These are phyloP conservation scores for Agrocybe pediades DNA, from an alignment of 768 basidiomycete species.

Conservation along the genomic window DNA sequence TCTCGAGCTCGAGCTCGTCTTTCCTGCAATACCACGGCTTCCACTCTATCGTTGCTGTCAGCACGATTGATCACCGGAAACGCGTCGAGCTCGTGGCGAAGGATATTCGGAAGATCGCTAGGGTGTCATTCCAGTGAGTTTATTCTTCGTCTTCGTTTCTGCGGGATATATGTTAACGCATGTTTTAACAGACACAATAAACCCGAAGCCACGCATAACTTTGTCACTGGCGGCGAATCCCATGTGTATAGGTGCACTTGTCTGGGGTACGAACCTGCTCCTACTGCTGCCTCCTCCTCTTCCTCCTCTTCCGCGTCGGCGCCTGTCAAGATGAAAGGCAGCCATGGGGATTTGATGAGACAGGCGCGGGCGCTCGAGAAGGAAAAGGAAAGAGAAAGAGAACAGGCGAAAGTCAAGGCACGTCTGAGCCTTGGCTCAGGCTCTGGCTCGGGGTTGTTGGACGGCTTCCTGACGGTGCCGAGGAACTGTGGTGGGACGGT, in stretches of 20 bases:
- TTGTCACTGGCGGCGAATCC: conserved; percentile 3
- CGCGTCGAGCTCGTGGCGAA: conserved; percentile 25
- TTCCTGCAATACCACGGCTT: conserved; percentile 20
- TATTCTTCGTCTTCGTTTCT: not conserved
- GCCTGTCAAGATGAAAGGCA: conserved; percentile 4
- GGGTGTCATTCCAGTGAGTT: conserved; percentile 29
- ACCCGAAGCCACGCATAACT: conserved; percentile 1
- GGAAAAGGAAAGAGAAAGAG: too few relatives aligned
- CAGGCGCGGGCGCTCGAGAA: conserved; percentile 5
- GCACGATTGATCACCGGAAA: conserved; percentile 20
- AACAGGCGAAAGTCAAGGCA: too few relatives aligned
- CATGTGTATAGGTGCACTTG: conserved; percentile 13
- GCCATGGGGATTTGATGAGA: conserved; percentile 12
- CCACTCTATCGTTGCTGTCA: conserved; percentile 30
- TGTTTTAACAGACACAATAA: conserved; percentile 1
- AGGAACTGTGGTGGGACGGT: conserved; percentile 24
- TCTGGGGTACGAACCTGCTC: conserved; percentile 4
- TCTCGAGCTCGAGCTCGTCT: not conserved
- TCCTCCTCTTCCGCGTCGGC: not conserved
- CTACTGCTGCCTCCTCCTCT: not conserved
- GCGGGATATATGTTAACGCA: not conserved
- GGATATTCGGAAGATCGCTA: conserved; percentile 31
- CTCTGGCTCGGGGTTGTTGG: too few relatives aligned
- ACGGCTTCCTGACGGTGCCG: too few relatives aligned
- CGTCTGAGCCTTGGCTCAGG: not conserved